Conservation (phyloP, 83 land plant genomes). For the Diphasiastrum complanatum region DNA sequence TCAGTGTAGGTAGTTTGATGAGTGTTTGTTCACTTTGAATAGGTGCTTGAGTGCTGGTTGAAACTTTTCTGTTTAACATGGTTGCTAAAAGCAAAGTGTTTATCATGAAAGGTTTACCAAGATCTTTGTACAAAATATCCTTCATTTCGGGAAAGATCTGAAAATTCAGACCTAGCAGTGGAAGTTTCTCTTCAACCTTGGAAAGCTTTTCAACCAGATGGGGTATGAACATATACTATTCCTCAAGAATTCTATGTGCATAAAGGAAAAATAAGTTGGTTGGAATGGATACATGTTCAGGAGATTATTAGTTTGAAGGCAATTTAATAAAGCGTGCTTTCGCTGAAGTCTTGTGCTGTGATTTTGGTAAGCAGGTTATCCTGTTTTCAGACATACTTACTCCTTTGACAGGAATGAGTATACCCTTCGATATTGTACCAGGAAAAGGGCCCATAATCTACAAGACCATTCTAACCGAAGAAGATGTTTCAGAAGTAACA, state of each 20-base stretch:
- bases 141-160: slow-evolving; percentile 8
- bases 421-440: slow-evolving; percentile 10
- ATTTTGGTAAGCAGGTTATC: not conserved
- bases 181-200: slow-evolving; percentile 12
- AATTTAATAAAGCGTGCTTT: not conserved
- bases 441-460: slow-evolving; percentile 9
- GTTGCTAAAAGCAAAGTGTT: not conserved
- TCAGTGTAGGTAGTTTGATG: not conserved
- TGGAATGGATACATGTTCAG: not conserved
- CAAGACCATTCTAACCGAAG: not conserved
- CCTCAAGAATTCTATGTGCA: not conserved
- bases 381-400: slow-evolving; percentile 13
- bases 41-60: not conserved
- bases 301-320: not conserved
- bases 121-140: slow-evolving; percentile 9
- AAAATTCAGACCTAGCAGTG: slow-evolving; percentile 10
- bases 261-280: not conserved
- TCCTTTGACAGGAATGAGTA: slow-evolving; percentile 9
- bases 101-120: slow-evolving; percentile 4
- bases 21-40: not conserved
- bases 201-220: slow-evolving; percentile 13
- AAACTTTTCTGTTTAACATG: not conserved
- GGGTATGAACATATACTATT: not conserved
- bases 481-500: slow-evolving; percentile 3
- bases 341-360: not conserved